Evolutionary conservation across 768 basidiomycete genomes (phyloP), one percentile per base, ranked within the genome.

Genomic region (Serendipita vermifera): DNA sequence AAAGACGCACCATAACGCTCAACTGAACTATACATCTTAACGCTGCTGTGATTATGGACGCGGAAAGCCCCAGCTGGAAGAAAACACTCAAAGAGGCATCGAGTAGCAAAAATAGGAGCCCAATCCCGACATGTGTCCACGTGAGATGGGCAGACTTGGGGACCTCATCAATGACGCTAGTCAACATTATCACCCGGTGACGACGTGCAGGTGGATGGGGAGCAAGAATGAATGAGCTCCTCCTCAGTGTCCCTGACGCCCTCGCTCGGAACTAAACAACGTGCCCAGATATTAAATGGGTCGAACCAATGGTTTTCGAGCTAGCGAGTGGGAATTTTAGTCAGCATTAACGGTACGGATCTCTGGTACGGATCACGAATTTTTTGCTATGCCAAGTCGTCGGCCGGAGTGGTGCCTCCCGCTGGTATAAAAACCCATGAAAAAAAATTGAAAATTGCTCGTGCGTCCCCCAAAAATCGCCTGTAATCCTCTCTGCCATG

Each of bases 1-100:
- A 9, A 51, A 6, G 46, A 51, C 22, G 69, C 0, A 81, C 85
- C 58, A 92, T 83, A 13, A 88, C 67, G 14, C 80, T 78, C 20
- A 93, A 77, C 69, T 93, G 90, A 6, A 84, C 69, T 17, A 87
- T 71, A 65, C 90, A 93, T 66, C 90, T 72, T 38, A 81, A 56
- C 0, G 87, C 81, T 0, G 87, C 79, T 5, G 81, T 77, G 20
- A 86, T 62, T 22, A 93, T 75, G 3, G 82, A 81, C 0, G 72
- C 66, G 0, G 82, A 85, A 39, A 91, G 73, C 2, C 80, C 85
- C 17, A 93, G 77, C 3, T 80, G 73, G 58, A 89, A 76, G 1
- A 72, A 60, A 4, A 73, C 69, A 2, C 89, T 90, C 4, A 90
- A 59, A 22, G 78, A 59, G 3, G 82, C 77, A 69, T 89, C 79